phyloP scores from a whole-genome alignment of 2,329 filamentous ascomycete genomes.

The Onygenales sp. region DNA sequence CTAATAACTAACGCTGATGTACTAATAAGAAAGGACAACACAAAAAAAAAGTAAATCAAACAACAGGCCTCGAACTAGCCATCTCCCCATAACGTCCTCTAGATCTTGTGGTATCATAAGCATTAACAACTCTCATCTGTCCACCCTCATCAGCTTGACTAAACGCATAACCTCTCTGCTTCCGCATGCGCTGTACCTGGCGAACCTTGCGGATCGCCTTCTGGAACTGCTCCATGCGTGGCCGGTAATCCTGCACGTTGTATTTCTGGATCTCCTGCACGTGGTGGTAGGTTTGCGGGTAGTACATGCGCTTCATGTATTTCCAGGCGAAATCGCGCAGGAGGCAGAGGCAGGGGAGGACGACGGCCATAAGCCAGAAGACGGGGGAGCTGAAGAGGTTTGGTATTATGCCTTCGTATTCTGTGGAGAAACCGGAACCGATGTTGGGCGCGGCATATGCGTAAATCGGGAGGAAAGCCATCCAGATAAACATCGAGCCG shows the following conservation, averaged over 20 bases:
- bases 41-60: conserved; percentile 17
- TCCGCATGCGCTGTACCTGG: conserved; percentile 97
- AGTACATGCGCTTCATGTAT: conserved; percentile 95
- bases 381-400: conserved; percentile 68
- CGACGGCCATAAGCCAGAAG: conserved; percentile 85
- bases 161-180: conserved; percentile 96
- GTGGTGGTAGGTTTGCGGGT: conserved; percentile 90
- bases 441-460: conserved; percentile 75
- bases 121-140: conserved; percentile 88
- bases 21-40: conserved; percentile 9
- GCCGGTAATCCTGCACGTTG: conserved; percentile 97
- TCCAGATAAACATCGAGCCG: conserved; percentile 85
- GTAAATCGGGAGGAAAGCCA: conserved; percentile 81
- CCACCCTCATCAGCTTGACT: conserved; percentile 87
- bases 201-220: conserved; percentile 98
- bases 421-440: conserved; percentile 62
- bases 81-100: conserved; percentile 94
- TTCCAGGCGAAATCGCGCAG: conserved; percentile 92
- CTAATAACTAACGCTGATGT: background rate
- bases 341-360: conserved; percentile 72
- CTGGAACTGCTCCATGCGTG: conserved; percentile 99
- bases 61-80: conserved; percentile 49
- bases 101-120: conserved; percentile 91
- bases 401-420: conserved; percentile 78
- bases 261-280: conserved; percentile 99